Evolutionary conservation across 202 grass and related monocot species (phyloP), one percentile per base, ranked within the genome.

Genomic region (Setaria italica): DNA sequence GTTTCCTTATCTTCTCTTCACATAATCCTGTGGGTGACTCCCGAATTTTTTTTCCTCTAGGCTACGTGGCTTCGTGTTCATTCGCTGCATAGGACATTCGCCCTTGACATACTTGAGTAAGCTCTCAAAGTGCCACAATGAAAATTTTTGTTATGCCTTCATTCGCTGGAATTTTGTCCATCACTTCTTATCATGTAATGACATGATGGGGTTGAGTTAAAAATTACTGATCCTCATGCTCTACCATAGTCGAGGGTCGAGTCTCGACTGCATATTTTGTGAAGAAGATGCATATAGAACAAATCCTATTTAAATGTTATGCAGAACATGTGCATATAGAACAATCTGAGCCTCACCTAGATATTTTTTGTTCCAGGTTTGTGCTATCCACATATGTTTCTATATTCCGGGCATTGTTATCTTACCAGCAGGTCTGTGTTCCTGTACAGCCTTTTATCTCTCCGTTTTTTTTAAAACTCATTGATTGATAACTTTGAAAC

Each of bases 71-170:
- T 99, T 53, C 90, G 85, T 82, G 89, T 85, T 91, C 83, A 89
- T 85, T 99, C 90, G 45, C 80, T 96, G 50, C 97, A 94, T 76
- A 84, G 93, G 85, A 92, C 90, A 86, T 94, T 99, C 92, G 77
- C 90, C 87, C 97, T 99, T 83, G 97, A 99, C 90, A 96, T 99
- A 85, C 88, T 96, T 58, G 97, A 99, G 97, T 99, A 90, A 94
- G 90, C 80, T 74, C 35, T 79, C 48, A 78, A 76, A 60, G 65
- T 43, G 80, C 11, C 67, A 80, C 17, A n/a, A 62, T 84, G 59
- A 68, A 59, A 13, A 43, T 12, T 57, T 48, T 41, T 9, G 48
- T 71, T 33, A 74, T 57, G 45, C 11, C 54, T 64, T 47, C 12
- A 29, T 53, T 74, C 25, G 9, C 67, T 72, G 57, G 58, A 16